phyloP scores from a whole-genome alignment of 305 asterid genomes.

The Euphrasia arctica region DNA sequence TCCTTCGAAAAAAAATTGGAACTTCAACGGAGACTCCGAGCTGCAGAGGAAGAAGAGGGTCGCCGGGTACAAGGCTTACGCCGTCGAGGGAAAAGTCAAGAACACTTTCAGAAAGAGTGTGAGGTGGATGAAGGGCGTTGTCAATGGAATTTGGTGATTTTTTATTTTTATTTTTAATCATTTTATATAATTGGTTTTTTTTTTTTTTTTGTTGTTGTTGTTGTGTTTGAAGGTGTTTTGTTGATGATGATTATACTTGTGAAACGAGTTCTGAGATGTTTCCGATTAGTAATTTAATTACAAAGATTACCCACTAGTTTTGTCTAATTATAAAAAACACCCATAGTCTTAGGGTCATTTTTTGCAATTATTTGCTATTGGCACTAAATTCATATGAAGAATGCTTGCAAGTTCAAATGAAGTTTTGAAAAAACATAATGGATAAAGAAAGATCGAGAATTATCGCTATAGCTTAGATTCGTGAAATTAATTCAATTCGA shows the following conservation, averaged over 20 bases:
- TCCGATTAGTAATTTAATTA: not conserved
- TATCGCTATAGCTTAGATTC: too few species aligned
- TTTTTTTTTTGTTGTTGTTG: not conserved
- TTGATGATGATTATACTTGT: too few species aligned
- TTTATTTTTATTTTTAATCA: not conserved
- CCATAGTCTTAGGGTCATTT: too few species aligned
- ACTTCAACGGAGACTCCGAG: slow-evolving; percentile 56
- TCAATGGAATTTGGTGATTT: slow-evolving; percentile 53
- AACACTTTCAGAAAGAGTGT: slow-evolving; percentile 64
- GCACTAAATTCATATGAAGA: too few species aligned
- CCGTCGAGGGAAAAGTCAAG: slow-evolving; percentile 73
- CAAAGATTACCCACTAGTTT: too few species aligned
- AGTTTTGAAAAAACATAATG: too few species aligned
- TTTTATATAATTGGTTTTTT: not conserved
- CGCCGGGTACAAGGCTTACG: slow-evolving; percentile 61
- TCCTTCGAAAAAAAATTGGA: slow-evolving; percentile 41
- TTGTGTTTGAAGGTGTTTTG: too few species aligned
- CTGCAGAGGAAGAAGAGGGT: slow-evolving; percentile 82
- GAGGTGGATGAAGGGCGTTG: slow-evolving; percentile 69
- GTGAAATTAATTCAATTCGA: too few species aligned
- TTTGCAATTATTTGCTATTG: too few species aligned
- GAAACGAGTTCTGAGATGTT: not conserved
- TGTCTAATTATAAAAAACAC: too few species aligned
- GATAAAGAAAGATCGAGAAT: too few species aligned
- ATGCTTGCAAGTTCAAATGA: too few species aligned